Conservation (phyloP, 2,329 filamentous ascomycete genomes). For the Penicillium nordicum region DNA sequence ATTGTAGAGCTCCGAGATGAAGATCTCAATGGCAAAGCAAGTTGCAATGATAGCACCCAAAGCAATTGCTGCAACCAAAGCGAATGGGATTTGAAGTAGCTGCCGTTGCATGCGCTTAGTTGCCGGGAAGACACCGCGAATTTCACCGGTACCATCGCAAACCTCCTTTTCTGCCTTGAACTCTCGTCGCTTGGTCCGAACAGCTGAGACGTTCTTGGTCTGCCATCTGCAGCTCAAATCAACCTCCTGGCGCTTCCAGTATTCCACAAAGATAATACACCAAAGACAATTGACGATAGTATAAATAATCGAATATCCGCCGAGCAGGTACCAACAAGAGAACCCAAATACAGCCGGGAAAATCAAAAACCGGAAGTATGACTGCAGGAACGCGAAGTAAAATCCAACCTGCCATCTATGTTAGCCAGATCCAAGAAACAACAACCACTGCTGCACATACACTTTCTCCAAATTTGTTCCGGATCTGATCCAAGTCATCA, state of each 20-base stretch:
- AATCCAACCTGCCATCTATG: constrained; percentile 65
- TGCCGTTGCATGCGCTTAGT: constrained; percentile 76
- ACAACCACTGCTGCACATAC: constrained; percentile 20
- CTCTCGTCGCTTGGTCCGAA: constrained; percentile 72
- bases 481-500: constrained; percentile 70
- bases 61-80: constrained; percentile 67
- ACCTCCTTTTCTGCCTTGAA: constrained; percentile 76
- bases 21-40: constrained; percentile 94
- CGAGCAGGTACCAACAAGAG: constrained; percentile 74
- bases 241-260: constrained; percentile 90
- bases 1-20: constrained; percentile 90
- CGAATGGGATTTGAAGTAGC: constrained; percentile 84
- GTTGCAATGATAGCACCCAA: constrained; percentile 83
- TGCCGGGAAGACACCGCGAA: constrained; percentile 70
- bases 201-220: constrained; percentile 77
- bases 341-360: constrained; percentile 79
- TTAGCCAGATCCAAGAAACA: neutral
- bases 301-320: constrained; percentile 80
- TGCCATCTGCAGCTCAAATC: constrained; percentile 89
- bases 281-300: constrained; percentile 76
- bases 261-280: constrained; percentile 88
- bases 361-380: constrained; percentile 84
- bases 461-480: constrained; percentile 70
- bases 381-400: constrained; percentile 92
- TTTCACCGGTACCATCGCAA: constrained; percentile 81